Percentiles rank a stretch among this genome's conserved stretches.
phyloP scores from a whole-genome alignment of 768 basidiomycete species.

The Phanerochaete carnosa region DNA sequence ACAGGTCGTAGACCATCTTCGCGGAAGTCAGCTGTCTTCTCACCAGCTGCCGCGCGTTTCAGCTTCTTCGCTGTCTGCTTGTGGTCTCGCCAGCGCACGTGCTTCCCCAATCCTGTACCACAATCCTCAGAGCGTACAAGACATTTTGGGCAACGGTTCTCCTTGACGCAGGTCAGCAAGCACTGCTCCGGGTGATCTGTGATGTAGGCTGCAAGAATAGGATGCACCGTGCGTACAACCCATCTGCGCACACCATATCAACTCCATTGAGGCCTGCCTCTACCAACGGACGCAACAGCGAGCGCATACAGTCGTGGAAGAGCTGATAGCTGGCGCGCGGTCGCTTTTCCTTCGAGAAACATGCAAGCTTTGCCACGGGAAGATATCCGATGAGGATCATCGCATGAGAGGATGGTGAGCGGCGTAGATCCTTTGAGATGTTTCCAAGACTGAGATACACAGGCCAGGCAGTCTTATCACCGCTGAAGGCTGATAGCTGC shows the following conservation, averaged over 20 bases:
- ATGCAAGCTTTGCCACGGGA: conserved; percentile 25
- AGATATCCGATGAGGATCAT: conserved; percentile 25
- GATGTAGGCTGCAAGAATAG: conserved; percentile 21
- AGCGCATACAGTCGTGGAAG: conserved; percentile 20
- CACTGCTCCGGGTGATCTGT: conserved; percentile 26
- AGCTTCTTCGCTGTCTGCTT: background rate
- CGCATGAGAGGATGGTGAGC: conserved; percentile 13
- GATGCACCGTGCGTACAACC: conserved; percentile 14
- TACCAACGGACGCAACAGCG: conserved; percentile 16
- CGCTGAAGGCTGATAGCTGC: conserved; percentile 16
- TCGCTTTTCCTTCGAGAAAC: conserved; percentile 14
- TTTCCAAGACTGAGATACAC: conserved; percentile 31
- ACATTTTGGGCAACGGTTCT: conserved; percentile 18
- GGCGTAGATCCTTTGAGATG: conserved; percentile 17
- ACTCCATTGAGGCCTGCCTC: conserved; percentile 18
- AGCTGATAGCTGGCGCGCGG: conserved; percentile 15
- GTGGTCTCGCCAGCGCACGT: background rate
- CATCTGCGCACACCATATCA: conserved; percentile 18
- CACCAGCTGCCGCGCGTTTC: background rate
- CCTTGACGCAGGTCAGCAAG: conserved; percentile 16
- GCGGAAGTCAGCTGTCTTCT: background rate
- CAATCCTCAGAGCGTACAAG: background rate
- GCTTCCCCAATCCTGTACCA: conserved; percentile 8
- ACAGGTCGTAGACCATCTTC: background rate
- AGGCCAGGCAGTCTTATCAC: conserved; percentile 28